Evolutionary conservation across 345 rosid species (phyloP), one percentile per base, ranked within the genome.

Genomic region (Sonneratia caseolaris): DNA sequence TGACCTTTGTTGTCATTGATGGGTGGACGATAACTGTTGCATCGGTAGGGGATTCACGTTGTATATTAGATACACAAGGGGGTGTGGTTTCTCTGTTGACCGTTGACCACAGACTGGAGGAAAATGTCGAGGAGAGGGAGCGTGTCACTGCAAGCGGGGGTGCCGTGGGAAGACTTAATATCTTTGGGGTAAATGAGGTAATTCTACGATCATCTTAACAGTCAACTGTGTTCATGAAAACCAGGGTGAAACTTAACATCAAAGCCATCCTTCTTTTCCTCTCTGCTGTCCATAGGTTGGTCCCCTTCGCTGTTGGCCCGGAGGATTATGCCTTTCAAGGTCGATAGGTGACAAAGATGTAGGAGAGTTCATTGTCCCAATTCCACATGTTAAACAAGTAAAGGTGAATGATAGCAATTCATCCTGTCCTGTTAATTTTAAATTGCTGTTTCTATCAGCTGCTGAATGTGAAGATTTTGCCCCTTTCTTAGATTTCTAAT

Each of bases 121-220:
- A 96, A 81, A 96, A 96, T 82, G 96, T 42, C 22, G 98, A 91
- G 82, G 99, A 96, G 85, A 86, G 99, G 79, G 98, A 92, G 79
- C 98, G 99, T 68, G 91, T 96, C 76, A 96, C 98, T 80, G 99
- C 99, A 68, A 96, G 99, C 79, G 99, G 99, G 16, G 99, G 99
- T 74, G 98, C 92, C 85, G 99, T 96, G 24, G 99, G 99, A 79
- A 88, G 99, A 79, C 93, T 96, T 72, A 96, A 96, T 77, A 81
- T 91, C 76, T 96, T 87, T 62, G 99, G 99, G 62, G 97, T 97
- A 73, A 96, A 91, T 82, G 96, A 89, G 97, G 99, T 96, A 82
- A 38, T 11, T 27, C 32, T 15, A 37, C 18, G 5, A 40, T 47
- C 51, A 47, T 47, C 5, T 36, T 62, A 9, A 42, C 10, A 42